phyloP scores from a whole-genome alignment of 2,329 filamentous ascomycete species.

The Fusarium palustre region DNA sequence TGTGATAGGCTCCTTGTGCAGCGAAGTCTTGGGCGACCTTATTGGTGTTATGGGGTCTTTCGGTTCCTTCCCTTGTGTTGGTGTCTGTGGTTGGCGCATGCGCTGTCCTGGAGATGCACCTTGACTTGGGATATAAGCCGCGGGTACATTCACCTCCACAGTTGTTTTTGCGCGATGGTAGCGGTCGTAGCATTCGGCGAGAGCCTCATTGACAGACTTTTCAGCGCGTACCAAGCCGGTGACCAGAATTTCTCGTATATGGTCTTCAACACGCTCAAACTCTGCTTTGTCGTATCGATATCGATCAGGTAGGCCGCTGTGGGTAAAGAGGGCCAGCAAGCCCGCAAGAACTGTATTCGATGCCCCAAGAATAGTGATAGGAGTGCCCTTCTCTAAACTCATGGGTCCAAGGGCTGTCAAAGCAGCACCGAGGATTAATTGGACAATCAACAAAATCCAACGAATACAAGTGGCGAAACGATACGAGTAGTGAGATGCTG shows the following conservation, averaged over 20 bases:
- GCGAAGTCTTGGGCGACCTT: background rate
- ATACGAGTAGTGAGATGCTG: slow-evolving; percentile 59
- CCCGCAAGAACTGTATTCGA: slow-evolving; percentile 64
- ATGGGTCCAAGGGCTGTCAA: slow-evolving; percentile 64
- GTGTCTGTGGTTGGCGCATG: background rate
- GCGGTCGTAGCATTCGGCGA: slow-evolving; percentile 60
- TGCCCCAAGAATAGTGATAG: slow-evolving; percentile 63
- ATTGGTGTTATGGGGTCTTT: background rate
- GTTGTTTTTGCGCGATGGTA: slow-evolving; percentile 61
- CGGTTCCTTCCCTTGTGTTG: background rate
- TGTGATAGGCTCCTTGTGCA: slow-evolving; percentile 4
- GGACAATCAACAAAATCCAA: slow-evolving; percentile 61
- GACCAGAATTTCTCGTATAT: slow-evolving; percentile 63
- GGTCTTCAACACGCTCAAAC: slow-evolving; percentile 62
- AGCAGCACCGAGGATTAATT: slow-evolving; percentile 62
- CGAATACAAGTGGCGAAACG: slow-evolving; percentile 57
- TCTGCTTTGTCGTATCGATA: slow-evolving; percentile 63
- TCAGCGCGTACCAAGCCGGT: slow-evolving; percentile 58
- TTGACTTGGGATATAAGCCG: slow-evolving; percentile 53
- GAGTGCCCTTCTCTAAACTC: slow-evolving; percentile 51
- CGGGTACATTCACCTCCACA: slow-evolving; percentile 61
- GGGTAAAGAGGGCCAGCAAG: slow-evolving; percentile 64
- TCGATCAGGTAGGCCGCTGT: slow-evolving; percentile 64
- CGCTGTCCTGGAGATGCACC: slow-evolving; percentile 22
- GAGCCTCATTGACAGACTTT: slow-evolving; percentile 59